Conservation (phyloP, 495 filamentous ascomycete species). For the Podospora fimiseda region DNA sequence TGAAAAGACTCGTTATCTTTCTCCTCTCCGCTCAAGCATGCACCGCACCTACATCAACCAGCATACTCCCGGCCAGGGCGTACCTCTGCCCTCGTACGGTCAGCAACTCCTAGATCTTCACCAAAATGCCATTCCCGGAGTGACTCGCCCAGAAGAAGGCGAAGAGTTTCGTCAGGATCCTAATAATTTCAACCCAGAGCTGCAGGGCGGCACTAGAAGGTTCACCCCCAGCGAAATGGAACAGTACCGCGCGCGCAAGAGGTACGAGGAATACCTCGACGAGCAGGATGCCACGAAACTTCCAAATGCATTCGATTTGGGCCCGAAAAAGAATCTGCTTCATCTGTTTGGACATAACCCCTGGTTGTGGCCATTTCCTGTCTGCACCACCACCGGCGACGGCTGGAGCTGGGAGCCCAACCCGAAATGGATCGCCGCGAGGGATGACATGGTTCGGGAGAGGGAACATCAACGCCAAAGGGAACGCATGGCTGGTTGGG, state of each 20-base stretch:
- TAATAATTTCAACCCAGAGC: slow-evolving; percentile 25
- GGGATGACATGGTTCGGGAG: slow-evolving; percentile 52
- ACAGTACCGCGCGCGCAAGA: slow-evolving; percentile 56
- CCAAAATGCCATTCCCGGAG: slow-evolving; percentile 73
- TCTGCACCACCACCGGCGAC: slow-evolving; percentile 78
- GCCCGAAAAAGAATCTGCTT: slow-evolving; percentile 67
- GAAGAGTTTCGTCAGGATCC: slow-evolving; percentile 42
- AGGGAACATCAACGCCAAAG: slow-evolving; percentile 55
- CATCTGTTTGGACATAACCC: slow-evolving; percentile 73
- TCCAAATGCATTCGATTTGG: slow-evolving; percentile 89
- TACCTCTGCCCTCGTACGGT: slow-evolving; percentile 57
- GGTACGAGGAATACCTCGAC: slow-evolving; percentile 84
- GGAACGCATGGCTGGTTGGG: slow-evolving; percentile 52
- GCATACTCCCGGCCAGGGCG: slow-evolving; percentile 38
- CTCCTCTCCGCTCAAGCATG: slow-evolving; percentile 63
- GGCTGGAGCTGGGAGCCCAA: slow-evolving; percentile 95
- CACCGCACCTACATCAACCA: slow-evolving; percentile 54
- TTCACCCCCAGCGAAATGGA: slow-evolving; percentile 64
- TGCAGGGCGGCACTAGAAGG: slow-evolving; percentile 45
- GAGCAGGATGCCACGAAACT: slow-evolving; percentile 79
- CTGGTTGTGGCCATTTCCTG: slow-evolving; percentile 69
- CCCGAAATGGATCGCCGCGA: slow-evolving; percentile 59
- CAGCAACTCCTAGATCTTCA: slow-evolving; percentile 76
- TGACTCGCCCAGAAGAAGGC: slow-evolving; percentile 74
- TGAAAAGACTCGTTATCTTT: slow-evolving; percentile 89